phyloP scores from a whole-genome alignment of 1,284 basidiomycete species.

The Coriolopsis trogii region DNA sequence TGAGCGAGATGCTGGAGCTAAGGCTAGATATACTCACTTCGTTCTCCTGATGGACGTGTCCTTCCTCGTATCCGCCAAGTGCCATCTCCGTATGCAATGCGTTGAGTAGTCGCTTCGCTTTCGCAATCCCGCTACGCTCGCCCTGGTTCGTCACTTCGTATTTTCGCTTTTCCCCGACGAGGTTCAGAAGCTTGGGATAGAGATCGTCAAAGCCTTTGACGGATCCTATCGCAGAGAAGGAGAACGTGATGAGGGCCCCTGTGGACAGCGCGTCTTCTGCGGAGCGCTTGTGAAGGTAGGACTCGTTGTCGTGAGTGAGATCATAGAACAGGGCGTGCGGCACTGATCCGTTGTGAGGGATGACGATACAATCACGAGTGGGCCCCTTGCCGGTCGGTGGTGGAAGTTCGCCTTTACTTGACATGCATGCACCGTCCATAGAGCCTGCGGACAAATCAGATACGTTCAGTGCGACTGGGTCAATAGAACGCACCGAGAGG shows the following conservation, averaged over 20 bases:
- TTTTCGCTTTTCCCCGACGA: constrained; percentile 80
- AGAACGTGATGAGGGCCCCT: constrained; percentile 87
- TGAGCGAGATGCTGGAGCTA: background rate
- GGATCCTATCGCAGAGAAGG: constrained; percentile 84
- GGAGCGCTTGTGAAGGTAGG: constrained; percentile 84
- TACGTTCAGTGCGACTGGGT: background rate
- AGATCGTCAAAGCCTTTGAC: constrained; percentile 96
- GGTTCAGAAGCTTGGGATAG: constrained; percentile 89
- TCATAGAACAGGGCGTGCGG: constrained; percentile 95
- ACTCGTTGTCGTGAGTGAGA: constrained; percentile 95
- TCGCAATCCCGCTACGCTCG: constrained; percentile 72
- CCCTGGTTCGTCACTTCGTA: constrained; percentile 68
- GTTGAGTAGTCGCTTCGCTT: constrained; percentile 84
- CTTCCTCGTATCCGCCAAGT: constrained; percentile 80
- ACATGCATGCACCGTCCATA: constrained; percentile 88
- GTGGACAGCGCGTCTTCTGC: constrained; percentile 94
- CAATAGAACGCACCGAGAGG: constrained; percentile 68
- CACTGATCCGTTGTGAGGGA: constrained; percentile 78
- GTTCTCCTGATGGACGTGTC: constrained; percentile 94
- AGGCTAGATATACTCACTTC: constrained; percentile 61
- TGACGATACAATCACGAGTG: constrained; percentile 71
- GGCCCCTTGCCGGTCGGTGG: constrained; percentile 82
- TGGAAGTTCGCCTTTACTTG: constrained; percentile 72
- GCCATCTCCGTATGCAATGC: constrained; percentile 90
- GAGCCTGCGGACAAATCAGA: constrained; percentile 57